Evolutionary conservation across 2,329 filamentous ascomycete genomes (phyloP), one percentile per base, ranked within the genome.

Genomic region (Trichoderma aggressivum): DNA sequence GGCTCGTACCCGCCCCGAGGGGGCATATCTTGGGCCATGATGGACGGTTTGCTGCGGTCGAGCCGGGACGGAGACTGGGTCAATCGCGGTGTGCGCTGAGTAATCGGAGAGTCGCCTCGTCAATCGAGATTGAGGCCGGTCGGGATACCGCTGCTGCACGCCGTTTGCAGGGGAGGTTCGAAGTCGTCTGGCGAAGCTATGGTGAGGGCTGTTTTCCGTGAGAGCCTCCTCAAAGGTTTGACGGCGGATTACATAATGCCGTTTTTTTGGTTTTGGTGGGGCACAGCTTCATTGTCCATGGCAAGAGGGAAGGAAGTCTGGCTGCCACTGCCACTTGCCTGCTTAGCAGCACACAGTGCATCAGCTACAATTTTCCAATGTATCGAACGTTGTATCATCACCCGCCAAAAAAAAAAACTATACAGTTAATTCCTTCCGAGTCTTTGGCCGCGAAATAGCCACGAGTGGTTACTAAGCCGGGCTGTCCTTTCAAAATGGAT

Each of bases 1-100:
- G 95, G 91, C 82, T 90, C 92, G 84, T 99, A 99, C 87, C 96
- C 96, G 86, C 95, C 96, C 80, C 84, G 82, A 78, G 96, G 96
- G 86, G 96, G 96, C 90, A 99, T 93, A 87, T 99, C 96, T 88
- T 98, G 94, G 86, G 92, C 91, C 95, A 98, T 98, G 80, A 75
- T 90, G 86, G 82, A 78, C 79, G 70, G 73, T 71, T 71, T 36
- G 68, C 74, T 70, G 74, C 70, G 68, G 70, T 72, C 71, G 74
- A 67, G 21, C 50, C 36, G 39, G 60, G 71, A 65, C 43, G 11
- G 43, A 36, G 16, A 28, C 30, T 3, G 70, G 36, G 55, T 68
- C 71, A 72, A 71, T 72, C 70, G 68, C 60, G 21, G 36, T 59
- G 28, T 28, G 59, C 21, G n/a, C 39, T 34, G 59, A 69, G 21